Conservation (phyloP, 805 yeast species). For the Sugiyamaella americana region DNA sequence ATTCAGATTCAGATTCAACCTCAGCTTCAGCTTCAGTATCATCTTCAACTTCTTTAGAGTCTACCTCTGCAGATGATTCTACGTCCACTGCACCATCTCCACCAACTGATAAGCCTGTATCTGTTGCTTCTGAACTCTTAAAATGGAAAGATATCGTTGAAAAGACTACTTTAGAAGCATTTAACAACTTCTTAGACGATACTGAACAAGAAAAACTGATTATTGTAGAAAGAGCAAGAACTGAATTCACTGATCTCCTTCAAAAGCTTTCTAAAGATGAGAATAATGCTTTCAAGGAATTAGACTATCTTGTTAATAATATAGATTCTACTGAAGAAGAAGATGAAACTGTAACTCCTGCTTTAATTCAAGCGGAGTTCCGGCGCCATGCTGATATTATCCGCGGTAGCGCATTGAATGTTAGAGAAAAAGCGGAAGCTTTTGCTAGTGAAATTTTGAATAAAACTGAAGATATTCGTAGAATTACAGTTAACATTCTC, state of each 20-base stretch:
- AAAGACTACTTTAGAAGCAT: constrained; percentile 22
- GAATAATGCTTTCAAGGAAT: constrained; percentile 10
- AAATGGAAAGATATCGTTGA: constrained; percentile 24
- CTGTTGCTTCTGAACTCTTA: constrained; percentile 8
- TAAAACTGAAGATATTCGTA: constrained; percentile 21
- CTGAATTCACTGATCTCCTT: constrained; percentile 23
- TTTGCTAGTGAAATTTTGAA: constrained; percentile 21
- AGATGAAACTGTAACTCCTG: constrained; percentile 13
- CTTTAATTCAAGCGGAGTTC: constrained; percentile 19
- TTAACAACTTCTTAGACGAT: constrained; percentile 23
- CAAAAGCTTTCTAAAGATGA: constrained; percentile 15
- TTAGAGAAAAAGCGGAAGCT: constrained; percentile 18
- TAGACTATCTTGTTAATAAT: constrained; percentile 12
- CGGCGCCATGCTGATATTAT: constrained; percentile 20
- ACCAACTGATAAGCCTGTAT: background rate
- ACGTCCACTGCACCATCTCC: background rate
- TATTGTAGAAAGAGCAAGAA: constrained; percentile 14
- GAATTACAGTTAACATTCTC: constrained; percentile 40
- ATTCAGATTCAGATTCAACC: background rate
- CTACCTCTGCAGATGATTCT: background rate
- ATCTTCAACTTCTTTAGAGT: background rate
- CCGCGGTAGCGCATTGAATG: constrained; percentile 23
- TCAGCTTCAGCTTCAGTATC: constrained; percentile 8
- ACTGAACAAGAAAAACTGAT: constrained; percentile 18
- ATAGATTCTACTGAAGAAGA: constrained; percentile 14